phyloP scores from a whole-genome alignment of 2,329 filamentous ascomycete species.

The Hymenoscyphus fructigenus region DNA sequence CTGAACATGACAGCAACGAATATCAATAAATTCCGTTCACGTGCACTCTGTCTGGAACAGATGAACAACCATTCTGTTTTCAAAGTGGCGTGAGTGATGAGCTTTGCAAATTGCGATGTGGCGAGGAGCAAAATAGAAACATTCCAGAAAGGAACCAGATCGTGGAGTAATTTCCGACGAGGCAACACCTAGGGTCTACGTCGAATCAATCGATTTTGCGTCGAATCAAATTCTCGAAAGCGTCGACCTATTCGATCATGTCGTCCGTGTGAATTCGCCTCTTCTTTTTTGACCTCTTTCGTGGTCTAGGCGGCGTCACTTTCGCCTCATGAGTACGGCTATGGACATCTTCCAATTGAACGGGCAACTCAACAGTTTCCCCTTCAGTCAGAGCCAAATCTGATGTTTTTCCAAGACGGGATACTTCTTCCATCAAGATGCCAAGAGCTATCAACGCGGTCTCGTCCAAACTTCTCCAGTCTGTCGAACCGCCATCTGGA shows the following conservation, averaged over 20 bases:
- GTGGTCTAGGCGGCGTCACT: background rate
- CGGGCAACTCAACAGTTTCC: background rate
- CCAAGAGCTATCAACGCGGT: conserved; percentile 74
- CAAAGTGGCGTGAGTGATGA: background rate
- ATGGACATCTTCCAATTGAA: background rate
- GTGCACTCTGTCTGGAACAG: background rate
- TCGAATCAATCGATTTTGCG: background rate
- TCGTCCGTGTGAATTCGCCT: background rate
- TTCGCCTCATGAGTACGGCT: background rate
- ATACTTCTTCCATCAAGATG: conserved; percentile 71
- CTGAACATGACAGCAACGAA: too few species aligned
- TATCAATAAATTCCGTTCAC: background rate
- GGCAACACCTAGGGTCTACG: background rate
- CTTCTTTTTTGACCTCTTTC: conserved; percentile 1
- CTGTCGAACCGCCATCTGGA: conserved; percentile 32
- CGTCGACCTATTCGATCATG: background rate
- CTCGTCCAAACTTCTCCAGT: conserved; percentile 68
- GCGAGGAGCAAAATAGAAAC: background rate
- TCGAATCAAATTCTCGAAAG: background rate
- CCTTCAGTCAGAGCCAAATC: conserved; percentile 69
- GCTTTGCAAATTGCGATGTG: background rate
- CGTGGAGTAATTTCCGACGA: background rate
- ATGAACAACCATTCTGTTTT: background rate
- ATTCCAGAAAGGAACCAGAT: background rate
- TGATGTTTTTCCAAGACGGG: conserved; percentile 61